phyloP scores from a whole-genome alignment of 1,284 basidiomycete species.

The Cystobasidium pallidum region DNA sequence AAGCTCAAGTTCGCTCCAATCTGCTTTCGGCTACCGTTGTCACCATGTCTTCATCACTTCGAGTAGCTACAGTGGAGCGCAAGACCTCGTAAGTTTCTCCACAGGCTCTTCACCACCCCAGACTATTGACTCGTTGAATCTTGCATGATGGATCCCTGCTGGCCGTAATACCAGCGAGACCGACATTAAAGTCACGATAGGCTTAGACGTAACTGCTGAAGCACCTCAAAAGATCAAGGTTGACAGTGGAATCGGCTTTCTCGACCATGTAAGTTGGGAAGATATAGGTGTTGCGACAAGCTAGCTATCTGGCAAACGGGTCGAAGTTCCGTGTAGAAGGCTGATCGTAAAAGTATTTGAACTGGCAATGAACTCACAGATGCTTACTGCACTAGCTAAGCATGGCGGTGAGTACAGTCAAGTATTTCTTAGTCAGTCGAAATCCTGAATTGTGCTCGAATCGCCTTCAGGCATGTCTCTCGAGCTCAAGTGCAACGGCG shows the following conservation, averaged over 20 bases:
- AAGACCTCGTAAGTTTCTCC: conserved; percentile 30
- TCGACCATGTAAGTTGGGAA: conserved; percentile 79
- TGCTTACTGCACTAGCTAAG: conserved; percentile 92
- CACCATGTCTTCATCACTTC: conserved; percentile 11
- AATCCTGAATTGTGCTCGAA: background rate
- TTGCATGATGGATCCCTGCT: conserved; percentile 59
- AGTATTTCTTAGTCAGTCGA: background rate
- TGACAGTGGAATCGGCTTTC: conserved; percentile 93
- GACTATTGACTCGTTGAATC: background rate
- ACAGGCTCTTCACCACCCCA: background rate
- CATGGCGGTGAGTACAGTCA: conserved; percentile 64
- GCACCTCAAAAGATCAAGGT: conserved; percentile 78
- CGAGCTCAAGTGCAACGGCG: conserved; percentile 86
- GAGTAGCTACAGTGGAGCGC: conserved; percentile 31
- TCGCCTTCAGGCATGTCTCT: conserved; percentile 72
- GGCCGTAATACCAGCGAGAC: conserved; percentile 91
- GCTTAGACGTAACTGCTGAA: conserved; percentile 78
- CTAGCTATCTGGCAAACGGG: background rate
- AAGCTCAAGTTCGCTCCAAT: conserved; percentile 7
- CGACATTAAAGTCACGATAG: conserved; percentile 76
- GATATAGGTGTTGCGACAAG: background rate
- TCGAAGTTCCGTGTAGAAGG: conserved; percentile 2
- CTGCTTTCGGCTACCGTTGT: background rate
- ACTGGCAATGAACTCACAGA: conserved; percentile 68
- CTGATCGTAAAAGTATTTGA: conserved; percentile 24